Conservation (phyloP, 108 stramenopile species). For the Skeletonema tropicum region DNA sequence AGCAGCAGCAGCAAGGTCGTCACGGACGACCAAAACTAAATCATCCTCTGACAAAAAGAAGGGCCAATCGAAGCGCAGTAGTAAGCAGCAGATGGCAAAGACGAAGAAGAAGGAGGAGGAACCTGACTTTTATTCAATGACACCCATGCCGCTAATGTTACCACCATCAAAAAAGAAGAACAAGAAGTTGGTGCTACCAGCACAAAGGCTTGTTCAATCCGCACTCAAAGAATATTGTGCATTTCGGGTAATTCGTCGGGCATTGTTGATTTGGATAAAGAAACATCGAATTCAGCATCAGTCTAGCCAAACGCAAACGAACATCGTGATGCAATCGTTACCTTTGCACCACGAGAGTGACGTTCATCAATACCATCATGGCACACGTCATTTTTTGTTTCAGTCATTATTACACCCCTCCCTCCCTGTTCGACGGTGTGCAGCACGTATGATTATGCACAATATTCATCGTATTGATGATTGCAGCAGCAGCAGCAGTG, state of each 20-base stretch:
- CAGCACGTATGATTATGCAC: constrained; percentile 31
- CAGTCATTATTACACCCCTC: constrained; percentile 41
- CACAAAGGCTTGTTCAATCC: constrained; percentile 10
- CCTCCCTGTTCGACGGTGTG: constrained; percentile 21
- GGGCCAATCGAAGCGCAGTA: background rate
- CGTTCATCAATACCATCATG: constrained; percentile 9
- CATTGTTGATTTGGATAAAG: constrained; percentile 24
- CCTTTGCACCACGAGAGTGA: background rate
- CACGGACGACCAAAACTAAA: background rate
- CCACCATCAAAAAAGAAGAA: background rate
- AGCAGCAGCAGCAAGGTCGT: constrained; percentile 1
- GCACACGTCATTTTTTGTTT: constrained; percentile 44
- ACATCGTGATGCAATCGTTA: background rate
- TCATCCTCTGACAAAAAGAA: background rate
- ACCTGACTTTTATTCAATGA: constrained; percentile 14
- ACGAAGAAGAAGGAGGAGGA: background rate
- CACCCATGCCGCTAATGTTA: constrained; percentile 12
- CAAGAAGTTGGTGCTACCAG: constrained; percentile 4
- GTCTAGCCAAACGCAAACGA: background rate
- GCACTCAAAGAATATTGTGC: constrained; percentile 38
- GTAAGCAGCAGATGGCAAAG: background rate
- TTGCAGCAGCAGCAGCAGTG: background rate
- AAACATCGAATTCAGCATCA: background rate
- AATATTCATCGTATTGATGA: constrained; percentile 14
- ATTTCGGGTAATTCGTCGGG: constrained; percentile 15